Evolutionary conservation across 2,329 filamentous ascomycete genomes (phyloP), one percentile per base, ranked within the genome.

Genomic region (Fusarium anguioides): DNA sequence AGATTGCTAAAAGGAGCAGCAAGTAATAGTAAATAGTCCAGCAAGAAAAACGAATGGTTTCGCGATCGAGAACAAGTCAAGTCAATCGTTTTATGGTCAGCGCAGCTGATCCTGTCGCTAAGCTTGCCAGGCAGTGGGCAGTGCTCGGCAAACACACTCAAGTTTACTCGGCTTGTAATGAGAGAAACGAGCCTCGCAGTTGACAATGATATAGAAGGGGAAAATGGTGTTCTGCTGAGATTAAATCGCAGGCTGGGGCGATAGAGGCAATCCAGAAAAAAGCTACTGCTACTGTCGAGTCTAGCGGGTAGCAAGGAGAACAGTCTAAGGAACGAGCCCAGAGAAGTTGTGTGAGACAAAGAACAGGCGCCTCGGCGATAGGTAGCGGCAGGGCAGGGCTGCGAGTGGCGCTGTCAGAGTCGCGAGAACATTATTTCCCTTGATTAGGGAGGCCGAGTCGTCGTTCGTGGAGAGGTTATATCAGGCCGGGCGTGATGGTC

Each of bases 341-440:
- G 61, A 63, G 60, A 55, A 54, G 67, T 71, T 62, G 68, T 62
- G 68, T 75, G 73, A 75, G 75, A 76, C 74, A 75, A 75, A 72
- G 66, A 74, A 71, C 69, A 67, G 71, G 67, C 69, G 72, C 56
- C 72, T 75, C 70, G 70, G 73, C 64, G 56, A 68, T 69, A 64
- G 45, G 60, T 60, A 67, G 69, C 64, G 72, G 71, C 63, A 69
- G 45, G 57, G 71, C 64, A 64, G 60, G 63, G 60, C 62, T 68
- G 57, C 51, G 55, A 54, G 60, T 73, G 66, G 66, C 69, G 64
- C 68, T 72, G 68, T 73, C 65, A 73, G 60, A 70, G 68, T 72
- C 54, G 69, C 71, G 60, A 69, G 64, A 71, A 65, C 71, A 73
- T 73, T 68, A 59, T 73, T 64, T 69, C 60, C 66, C 67, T 69